Base-by-base conservation (phyloP, 1,284 basidiomycete species). In the Xerocomus minutiporus region DNA sequence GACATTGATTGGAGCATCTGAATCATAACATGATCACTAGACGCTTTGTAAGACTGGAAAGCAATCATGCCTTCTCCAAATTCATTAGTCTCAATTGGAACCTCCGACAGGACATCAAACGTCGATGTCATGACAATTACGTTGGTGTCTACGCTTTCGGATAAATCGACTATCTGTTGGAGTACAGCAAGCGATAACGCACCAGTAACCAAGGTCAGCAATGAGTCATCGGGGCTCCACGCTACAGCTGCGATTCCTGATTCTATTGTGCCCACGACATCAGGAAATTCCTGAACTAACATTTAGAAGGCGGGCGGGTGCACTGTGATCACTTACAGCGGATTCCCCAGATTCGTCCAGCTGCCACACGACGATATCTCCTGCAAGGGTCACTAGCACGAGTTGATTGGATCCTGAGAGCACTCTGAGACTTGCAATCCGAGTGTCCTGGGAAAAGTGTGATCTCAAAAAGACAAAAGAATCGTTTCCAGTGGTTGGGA, bases 151-250 rank as follows among this genome's bases (percentile, higher is more conserved):
- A 44, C 31, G 48, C 36, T 0, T 25, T n/a, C 3, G 38, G n/a
- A 48, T 56, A 29, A 55, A 42, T 48, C 36, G 26, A 57, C n/a
- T 6, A 35, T 49, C 1, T 8, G 9, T 26, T 17, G 23, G 2
- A 34, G 46, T 32, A 43, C 15, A 46, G 5, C 9, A 7, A 39
- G n/a, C 4, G 38, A 52, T 39, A n/a, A 56, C 74, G 48, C 54
- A 86, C 91, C 88, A 44, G 90, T 93, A 8, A 90, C 76, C 17
- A 97, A 75, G 1, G 84, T 83, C 3, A 98, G 75, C 20, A 93
- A 73, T 35, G 93, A 86, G 51, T 95, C 91, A 66, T 98, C 95
- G 2, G 95, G 93, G 54, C 88, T 88, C 93, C 94, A 98, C 5
- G 81, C 76, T 3, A 91, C 93, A 2, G 88, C 86, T 41, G 83